Base-by-base conservation (phyloP, 2,329 filamentous ascomycete species). In the Fusarium sp. region DNA sequence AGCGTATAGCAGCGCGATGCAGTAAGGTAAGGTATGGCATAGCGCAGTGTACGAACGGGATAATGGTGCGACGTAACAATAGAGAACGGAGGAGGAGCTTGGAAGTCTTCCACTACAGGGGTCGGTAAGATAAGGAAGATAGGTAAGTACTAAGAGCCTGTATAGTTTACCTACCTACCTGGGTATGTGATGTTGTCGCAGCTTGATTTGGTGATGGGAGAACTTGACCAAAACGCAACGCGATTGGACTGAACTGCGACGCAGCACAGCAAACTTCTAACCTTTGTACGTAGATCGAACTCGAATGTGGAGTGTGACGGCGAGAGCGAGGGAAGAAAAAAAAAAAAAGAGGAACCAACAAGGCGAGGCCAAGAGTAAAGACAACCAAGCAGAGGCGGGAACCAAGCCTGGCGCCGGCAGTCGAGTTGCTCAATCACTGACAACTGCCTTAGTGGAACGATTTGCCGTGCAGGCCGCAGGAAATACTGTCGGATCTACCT, bases 371-470 rank as follows among this genome's bases (percentile, higher is more conserved):
- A 63, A 67, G 51, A 49, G 37, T 25, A 46, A 41, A 54, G 59
- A 54, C 45, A 61, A 46, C 47, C 40, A 60, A 53, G 25, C 55
- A 54, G 50, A 63, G 51, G 48, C 56, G 56, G 66, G 66, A 70
- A 66, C 66, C 66, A 70, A 59, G 57, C 57, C 67, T 67, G 66
- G 62, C 62, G 66, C 63, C 63, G 62, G 57, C 58, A 71, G 67
- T 68, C 56, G 51, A 70, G 47, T 66, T 59, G 59, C 57, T 55
- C 34, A 59, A 46, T 56, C 56, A 63, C 34, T 61, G 62, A 42
- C 40, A 61, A 54, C 30, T n/a, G 37, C 34, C 54, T 66, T 66
- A 66, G 63, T 66, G 55, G 57, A 63, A 53, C 53, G 40, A 65
- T 57, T 56, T 74, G 59, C 61, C 63, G 65, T 61, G 47, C 53